A percentile compares a stretch with the other conserved stretches of the same genome.
Conservation (phyloP, 345 rosid genomes). For the Rhizophora mangle region DNA sequence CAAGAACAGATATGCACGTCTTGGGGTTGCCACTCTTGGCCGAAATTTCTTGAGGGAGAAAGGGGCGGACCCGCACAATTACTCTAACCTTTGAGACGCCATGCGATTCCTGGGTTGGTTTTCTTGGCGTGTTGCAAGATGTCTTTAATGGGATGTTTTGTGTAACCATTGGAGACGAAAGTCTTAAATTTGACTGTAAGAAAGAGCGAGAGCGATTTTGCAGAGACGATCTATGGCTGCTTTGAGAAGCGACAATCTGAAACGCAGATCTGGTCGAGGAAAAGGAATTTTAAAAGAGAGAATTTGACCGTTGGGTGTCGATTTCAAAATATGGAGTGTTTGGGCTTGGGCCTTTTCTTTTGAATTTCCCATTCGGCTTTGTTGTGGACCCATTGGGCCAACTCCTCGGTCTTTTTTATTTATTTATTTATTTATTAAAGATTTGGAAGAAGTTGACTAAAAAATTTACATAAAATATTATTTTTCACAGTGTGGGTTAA, state of each 20-base stretch:
- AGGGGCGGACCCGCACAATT: conserved; percentile 62
- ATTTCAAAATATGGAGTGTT: background rate
- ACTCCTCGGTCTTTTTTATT: conserved; percentile 1
- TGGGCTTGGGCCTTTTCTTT: background rate
- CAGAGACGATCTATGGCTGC: background rate
- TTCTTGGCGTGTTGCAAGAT: conserved; percentile 17
- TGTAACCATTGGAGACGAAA: conserved; percentile 23
- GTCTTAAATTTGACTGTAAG: background rate
- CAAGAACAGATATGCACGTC: conserved; percentile 51
- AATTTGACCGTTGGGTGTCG: conserved; percentile 8
- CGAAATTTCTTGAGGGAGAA: conserved; percentile 53
- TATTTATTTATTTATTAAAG: background rate
- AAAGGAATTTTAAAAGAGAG: background rate
- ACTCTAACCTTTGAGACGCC: conserved; percentile 58
- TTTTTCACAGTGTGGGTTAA: background rate
- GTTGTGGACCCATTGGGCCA: conserved; percentile 8
- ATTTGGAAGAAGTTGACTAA: background rate
- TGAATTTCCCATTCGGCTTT: background rate
- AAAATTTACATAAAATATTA: background rate
- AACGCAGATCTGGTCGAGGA: background rate
- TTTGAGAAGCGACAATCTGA: background rate
- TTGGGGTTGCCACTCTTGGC: conserved; percentile 22
- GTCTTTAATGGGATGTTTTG: conserved; percentile 5
- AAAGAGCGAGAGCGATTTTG: background rate
- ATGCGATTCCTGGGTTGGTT: conserved; percentile 13